A percentile compares a stretch with the other conserved stretches of the same genome.
Evolutionary conservation across 257 asterid species (phyloP).

Genomic region (Gynochthodes officinalis): DNA sequence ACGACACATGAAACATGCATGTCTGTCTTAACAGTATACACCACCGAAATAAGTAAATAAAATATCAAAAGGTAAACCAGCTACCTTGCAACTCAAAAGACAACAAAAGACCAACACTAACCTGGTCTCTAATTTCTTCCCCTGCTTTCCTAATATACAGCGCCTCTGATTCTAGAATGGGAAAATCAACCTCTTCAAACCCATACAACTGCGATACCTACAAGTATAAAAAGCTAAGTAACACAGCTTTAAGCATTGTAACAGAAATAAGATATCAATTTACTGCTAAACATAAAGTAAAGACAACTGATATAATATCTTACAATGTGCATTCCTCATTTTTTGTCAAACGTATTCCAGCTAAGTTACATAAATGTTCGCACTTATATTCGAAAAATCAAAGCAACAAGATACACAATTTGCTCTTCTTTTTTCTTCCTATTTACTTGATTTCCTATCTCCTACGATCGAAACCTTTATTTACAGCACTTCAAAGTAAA

Average conservation of each 20-base stretch:
- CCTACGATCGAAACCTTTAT: too few species aligned
- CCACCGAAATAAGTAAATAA: background rate
- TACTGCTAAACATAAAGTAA: background rate
- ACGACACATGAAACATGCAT: background rate
- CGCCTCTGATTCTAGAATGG: slow-evolving; percentile 92
- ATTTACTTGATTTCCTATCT: background rate
- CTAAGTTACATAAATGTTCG: background rate
- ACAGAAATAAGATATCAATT: background rate
- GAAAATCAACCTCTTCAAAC: slow-evolving; percentile 96
- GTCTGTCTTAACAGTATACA: background rate
- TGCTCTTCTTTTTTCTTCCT: background rate
- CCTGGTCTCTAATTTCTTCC: slow-evolving; percentile 97
- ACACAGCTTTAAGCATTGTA: background rate
- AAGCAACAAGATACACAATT: background rate
- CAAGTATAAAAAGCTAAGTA: slow-evolving; percentile 3
- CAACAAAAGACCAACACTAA: slow-evolving; percentile 20
- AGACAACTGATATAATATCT: background rate
- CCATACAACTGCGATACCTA: slow-evolving; percentile 76
- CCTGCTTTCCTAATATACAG: slow-evolving; percentile 94
- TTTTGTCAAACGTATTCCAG: background rate
- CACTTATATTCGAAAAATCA: background rate
- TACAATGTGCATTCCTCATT: background rate
- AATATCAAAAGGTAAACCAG: background rate
- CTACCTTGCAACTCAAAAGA: background rate
- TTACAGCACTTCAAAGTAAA: background rate